Evolutionary conservation across 805 yeast species (phyloP).

Genomic region (Zygoascus biomembranicola): DNA sequence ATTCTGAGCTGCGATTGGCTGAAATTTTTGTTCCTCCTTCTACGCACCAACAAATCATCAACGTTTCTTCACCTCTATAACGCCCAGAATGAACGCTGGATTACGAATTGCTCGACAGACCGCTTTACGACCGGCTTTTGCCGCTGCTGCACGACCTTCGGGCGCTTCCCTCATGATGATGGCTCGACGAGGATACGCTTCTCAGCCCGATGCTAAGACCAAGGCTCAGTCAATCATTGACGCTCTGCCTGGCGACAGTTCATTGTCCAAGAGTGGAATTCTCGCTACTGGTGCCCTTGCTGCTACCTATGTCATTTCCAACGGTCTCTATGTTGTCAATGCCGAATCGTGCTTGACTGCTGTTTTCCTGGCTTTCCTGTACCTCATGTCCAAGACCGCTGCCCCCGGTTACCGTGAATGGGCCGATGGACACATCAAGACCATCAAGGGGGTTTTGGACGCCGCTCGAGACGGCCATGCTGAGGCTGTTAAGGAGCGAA

Average conservation of each 20-base stretch:
- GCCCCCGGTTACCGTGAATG: constrained; percentile 94
- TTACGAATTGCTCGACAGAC: constrained; percentile 1
- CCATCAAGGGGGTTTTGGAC: constrained; percentile 74
- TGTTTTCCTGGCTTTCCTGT: constrained; percentile 71
- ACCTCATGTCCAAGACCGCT: constrained; percentile 71
- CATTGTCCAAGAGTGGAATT: constrained; percentile 86
- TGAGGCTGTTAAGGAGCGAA: constrained; percentile 87
- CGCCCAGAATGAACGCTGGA: constrained; percentile 3
- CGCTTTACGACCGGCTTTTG: not conserved
- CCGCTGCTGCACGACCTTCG: not conserved
- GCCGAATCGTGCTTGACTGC: constrained; percentile 84
- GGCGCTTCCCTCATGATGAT: not conserved
- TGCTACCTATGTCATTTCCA: constrained; percentile 85
- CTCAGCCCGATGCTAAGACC: constrained; percentile 64
- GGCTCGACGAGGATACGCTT: constrained; percentile 22
- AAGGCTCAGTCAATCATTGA: constrained; percentile 86
- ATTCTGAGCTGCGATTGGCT: not conserved
- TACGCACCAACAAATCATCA: constrained; percentile 1
- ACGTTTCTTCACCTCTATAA: not conserved
- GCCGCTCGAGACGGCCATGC: constrained; percentile 86
- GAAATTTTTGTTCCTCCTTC: not conserved
- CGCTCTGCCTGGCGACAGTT: constrained; percentile 86
- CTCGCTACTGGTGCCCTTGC: constrained; percentile 95
- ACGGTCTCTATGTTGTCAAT: constrained; percentile 85
- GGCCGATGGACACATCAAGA: constrained; percentile 80